Evolutionary conservation across 2,329 filamentous ascomycete genomes (phyloP), one percentile per base, ranked within the genome.

Genomic region (Fusarium kyushuense): DNA sequence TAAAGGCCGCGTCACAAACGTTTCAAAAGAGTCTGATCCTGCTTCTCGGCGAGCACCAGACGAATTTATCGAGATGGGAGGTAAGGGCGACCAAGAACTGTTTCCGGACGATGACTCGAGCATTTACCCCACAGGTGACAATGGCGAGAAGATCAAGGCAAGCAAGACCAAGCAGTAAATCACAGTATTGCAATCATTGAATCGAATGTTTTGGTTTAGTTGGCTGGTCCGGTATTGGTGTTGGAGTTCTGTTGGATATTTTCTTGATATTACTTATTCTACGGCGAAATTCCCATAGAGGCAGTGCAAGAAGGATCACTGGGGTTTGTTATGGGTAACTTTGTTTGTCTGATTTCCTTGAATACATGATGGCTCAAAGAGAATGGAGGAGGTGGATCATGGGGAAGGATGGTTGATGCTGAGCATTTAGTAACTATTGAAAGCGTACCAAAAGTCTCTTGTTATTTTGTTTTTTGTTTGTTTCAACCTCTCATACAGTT

Each of bases 21-120:
- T 74, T 17, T 66, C 72, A 66, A 85, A 84, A 63, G 92, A 97
- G 80, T 78, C 84, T 1, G 85, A 85, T 1, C 94, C 94, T 0
- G 87, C 88, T 27, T 86, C 88, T 32, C 83, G 89, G 63, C 85
- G 93, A 57, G 86, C 88, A 32, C 85, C 92, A 0, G 83, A 86
- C 7, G 93, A 96, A 73, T 98, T 97, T 72, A 90, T 93, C 78
- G 87, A 90, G 65, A 86, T 96, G 83, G 95, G 95, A 38, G 93
- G 93, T 17, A 92, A 92, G 73, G 95, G 94, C 7, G 95, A 98
- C 74, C 89, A 93, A 78, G 83, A 86, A 42, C 83, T 97, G 16
- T 97, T 90, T 76, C 87, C 86, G 12, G 83, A 92, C 49, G 90
- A 92, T 54, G 77, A 76, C 25, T 78, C 75, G 36, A 87, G 84